Percentiles rank a stretch among this genome's conserved stretches.
These are phyloP conservation scores for Solanum chilense DNA, from an alignment of 257 asterid species.

Conservation along the genomic window DNA sequence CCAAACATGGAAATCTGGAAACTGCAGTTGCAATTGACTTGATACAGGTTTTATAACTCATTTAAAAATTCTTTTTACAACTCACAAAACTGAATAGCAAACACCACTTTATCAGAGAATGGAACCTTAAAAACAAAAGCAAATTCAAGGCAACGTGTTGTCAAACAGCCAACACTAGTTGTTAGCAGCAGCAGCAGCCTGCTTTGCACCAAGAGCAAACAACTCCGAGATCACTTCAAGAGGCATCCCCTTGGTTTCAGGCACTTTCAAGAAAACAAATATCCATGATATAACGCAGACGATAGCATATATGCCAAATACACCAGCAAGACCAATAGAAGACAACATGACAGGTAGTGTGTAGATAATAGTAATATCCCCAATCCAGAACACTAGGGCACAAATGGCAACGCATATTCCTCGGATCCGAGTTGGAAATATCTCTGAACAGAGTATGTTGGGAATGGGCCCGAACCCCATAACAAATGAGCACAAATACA, in stretches of 20 bases:
- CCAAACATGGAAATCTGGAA: not conserved
- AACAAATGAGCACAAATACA: conserved; percentile 40
- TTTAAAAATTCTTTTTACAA: not conserved
- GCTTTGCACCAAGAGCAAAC: conserved; percentile 55
- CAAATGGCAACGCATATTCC: conserved; percentile 58
- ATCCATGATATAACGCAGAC: conserved; percentile 38
- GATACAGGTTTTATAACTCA: not conserved
- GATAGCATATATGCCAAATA: conserved; percentile 42
- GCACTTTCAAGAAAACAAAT: conserved; percentile 53
- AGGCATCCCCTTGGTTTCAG: conserved; percentile 81
- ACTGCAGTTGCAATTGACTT: not conserved
- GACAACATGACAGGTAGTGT: conserved; percentile 39
- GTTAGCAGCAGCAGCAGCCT: conserved; percentile 8
- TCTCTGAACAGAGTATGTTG: conserved; percentile 60
- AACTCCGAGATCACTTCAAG: conserved; percentile 63
- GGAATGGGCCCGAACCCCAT: conserved; percentile 74
- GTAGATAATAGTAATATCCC: conserved; percentile 38
- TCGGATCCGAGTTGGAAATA: conserved; percentile 55
- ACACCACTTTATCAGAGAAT: not conserved
- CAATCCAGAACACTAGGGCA: conserved; percentile 40
- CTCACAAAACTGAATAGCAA: not conserved
- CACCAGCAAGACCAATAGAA: conserved; percentile 50
- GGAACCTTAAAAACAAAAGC: not conserved
- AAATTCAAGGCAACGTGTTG: not conserved
- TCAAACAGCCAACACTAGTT: not conserved